Conservation (phyloP, 441 rosid genomes). For the Euphorbia schlechtendalii region DNA sequence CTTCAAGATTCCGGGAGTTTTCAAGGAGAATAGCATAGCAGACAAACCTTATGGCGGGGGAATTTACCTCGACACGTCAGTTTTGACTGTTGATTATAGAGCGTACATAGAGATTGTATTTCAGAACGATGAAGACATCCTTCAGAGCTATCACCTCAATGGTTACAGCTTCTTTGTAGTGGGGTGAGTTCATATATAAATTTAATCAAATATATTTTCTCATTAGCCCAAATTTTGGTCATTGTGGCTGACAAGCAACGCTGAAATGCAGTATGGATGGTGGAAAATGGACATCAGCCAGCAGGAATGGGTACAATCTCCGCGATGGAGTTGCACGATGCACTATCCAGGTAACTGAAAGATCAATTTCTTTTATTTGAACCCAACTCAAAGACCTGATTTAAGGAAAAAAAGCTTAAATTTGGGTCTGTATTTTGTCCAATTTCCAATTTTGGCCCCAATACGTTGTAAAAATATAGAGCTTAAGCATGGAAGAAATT, state of each 20-base stretch:
- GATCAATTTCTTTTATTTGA: no score
- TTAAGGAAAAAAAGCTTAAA: no score
- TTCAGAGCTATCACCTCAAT: constrained; percentile 83
- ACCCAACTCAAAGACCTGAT: no score
- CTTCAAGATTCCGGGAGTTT: constrained; percentile 73
- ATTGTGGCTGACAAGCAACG: no score
- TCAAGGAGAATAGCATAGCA: constrained; percentile 15
- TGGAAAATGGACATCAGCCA: constrained; percentile 69
- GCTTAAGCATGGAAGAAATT: no score
- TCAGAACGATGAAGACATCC: constrained; percentile 53
- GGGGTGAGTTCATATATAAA: constrained; percentile 44
- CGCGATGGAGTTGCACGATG: constrained; percentile 69
- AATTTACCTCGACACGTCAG: constrained; percentile 70
- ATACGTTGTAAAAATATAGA: no score
- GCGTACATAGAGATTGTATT: constrained; percentile 73
- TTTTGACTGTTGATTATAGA: constrained; percentile 60
- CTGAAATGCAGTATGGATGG: constrained; percentile 72
- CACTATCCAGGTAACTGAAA: constrained; percentile 49
- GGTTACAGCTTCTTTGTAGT: constrained; percentile 90
- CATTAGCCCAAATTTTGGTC: no score
- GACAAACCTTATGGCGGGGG: constrained; percentile 64
- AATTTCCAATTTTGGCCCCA: no score
- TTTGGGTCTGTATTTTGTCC: no score
- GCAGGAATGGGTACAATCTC: constrained; percentile 71
- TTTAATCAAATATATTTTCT: no score